Percentiles rank a stretch among this genome's conserved stretches.
phyloP scores from a whole-genome alignment of 1,284 basidiomycete genomes.

The Apiotrichum veenhuisii region DNA sequence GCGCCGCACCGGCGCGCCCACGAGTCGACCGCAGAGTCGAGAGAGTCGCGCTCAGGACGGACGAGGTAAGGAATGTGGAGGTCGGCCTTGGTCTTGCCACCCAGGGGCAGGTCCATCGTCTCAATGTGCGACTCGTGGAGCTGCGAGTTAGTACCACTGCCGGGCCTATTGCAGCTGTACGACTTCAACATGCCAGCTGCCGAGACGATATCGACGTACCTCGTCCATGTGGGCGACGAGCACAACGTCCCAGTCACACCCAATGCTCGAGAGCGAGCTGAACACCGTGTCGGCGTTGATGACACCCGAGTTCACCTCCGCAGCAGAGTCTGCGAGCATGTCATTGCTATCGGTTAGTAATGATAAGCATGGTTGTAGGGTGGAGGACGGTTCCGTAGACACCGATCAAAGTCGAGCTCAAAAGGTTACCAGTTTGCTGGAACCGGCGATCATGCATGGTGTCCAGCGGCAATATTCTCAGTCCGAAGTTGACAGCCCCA shows the following conservation, averaged over 20 bases:
- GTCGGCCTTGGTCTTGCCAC: conserved; percentile 21
- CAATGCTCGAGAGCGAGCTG: conserved; percentile 32
- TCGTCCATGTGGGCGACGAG: conserved; percentile 93
- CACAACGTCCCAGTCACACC: conserved; percentile 53
- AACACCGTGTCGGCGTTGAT: conserved; percentile 37
- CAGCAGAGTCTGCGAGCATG: conserved; percentile 24
- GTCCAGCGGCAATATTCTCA: no score
- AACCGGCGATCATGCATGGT: no score
- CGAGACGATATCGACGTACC: conserved; percentile 54
- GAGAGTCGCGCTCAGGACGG: conserved; percentile 16
- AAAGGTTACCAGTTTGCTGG: no score
- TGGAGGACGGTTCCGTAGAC: no score
- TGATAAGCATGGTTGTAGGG: no score
- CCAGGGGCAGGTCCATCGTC: conserved; percentile 16
- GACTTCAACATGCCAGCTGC: not conserved
- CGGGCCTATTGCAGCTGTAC: no score
- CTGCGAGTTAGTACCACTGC: conserved; percentile 16
- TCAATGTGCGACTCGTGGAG: conserved; percentile 38
- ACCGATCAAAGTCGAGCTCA: no score
- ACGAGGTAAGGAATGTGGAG: conserved; percentile 25
- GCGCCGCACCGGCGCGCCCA: conserved; percentile 43
- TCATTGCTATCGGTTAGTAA: conserved; percentile 23
- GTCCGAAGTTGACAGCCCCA: no score
- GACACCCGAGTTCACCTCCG: conserved; percentile 31
- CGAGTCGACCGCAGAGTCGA: conserved; percentile 26